A percentile compares a stretch with the other conserved stretches of the same genome.
These are phyloP conservation scores for Microdochium paspali DNA, from an alignment of 2,329 filamentous ascomycete genomes.

Conservation along the genomic window DNA sequence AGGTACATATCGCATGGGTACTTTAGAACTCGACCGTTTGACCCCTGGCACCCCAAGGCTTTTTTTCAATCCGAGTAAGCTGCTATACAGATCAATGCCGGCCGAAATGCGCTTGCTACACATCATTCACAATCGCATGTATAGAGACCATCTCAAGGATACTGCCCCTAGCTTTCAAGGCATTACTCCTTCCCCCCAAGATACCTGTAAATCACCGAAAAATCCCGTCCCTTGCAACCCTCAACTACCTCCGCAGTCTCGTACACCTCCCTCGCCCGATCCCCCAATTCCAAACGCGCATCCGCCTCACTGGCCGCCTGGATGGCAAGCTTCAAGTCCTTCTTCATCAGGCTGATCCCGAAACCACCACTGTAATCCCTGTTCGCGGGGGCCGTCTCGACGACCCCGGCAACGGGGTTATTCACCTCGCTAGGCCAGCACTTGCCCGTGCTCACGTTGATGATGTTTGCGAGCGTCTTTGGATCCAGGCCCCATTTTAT, in stretches of 20 bases:
- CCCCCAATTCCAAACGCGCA: slow-evolving; percentile 55
- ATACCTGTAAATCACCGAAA: slow-evolving; percentile 73
- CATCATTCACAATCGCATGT: too few species aligned
- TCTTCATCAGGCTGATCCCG: slow-evolving; percentile 69
- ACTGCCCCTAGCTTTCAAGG: too few species aligned
- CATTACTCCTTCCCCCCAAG: slow-evolving; percentile 43
- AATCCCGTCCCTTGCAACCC: slow-evolving; percentile 60
- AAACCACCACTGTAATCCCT: slow-evolving; percentile 73
- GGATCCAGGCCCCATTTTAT: slow-evolving; percentile 51
- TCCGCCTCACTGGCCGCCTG: slow-evolving; percentile 60
- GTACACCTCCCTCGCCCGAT: slow-evolving; percentile 57
- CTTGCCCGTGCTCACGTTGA: slow-evolving; percentile 87
- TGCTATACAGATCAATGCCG: too few species aligned
- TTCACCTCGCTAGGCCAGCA: slow-evolving; percentile 97
- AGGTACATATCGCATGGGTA: background rate
- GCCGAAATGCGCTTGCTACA: too few species aligned
- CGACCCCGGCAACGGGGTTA: slow-evolving; percentile 83
- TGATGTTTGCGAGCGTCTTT: slow-evolving; percentile 65
- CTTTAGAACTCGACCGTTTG: too few species aligned
- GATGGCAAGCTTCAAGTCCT: slow-evolving; percentile 66
- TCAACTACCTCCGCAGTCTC: slow-evolving; percentile 53
- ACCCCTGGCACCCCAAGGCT: too few species aligned
- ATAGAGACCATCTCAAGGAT: too few species aligned
- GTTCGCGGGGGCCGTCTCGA: slow-evolving; percentile 64
- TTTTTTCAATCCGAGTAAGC: too few species aligned